These are phyloP conservation scores for Pyrus communis DNA, from an alignment of 306 rosid species.

Conservation along the genomic window DNA sequence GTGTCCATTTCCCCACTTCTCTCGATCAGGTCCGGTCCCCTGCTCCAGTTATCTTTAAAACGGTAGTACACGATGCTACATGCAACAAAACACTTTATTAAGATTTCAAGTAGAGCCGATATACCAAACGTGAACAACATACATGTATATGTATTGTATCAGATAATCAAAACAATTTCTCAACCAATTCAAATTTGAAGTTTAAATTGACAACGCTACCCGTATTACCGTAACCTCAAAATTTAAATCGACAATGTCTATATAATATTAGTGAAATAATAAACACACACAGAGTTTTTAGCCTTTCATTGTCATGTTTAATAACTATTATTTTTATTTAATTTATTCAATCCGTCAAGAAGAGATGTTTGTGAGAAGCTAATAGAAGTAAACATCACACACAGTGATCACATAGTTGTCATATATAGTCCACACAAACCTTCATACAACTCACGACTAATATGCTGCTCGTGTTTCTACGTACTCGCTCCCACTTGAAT, in stretches of 20 bases:
- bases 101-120: background rate
- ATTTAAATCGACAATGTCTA: too few relatives aligned
- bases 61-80: background rate
- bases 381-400: constrained; percentile 6
- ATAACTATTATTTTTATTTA: too few relatives aligned
- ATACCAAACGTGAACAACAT: background rate
- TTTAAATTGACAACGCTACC: background rate
- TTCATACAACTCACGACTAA: background rate
- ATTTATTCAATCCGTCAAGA: too few relatives aligned
- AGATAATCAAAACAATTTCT: background rate
- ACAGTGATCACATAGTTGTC: constrained; percentile 5
- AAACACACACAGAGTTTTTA: too few relatives aligned
- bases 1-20: constrained; percentile 20
- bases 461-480: background rate
- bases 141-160: background rate
- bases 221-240: background rate
- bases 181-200: background rate
- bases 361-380: too few relatives aligned
- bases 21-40: background rate
- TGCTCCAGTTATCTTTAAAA: background rate
- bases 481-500: background rate
- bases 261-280: too few relatives aligned
- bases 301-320: too few relatives aligned
- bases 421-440: background rate
- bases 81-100: background rate